Percentiles rank a stretch among this genome's conserved stretches.
Evolutionary conservation across 2,329 filamentous ascomycete genomes (phyloP).

Genomic region (Ophioceras dolichostomum): DNA sequence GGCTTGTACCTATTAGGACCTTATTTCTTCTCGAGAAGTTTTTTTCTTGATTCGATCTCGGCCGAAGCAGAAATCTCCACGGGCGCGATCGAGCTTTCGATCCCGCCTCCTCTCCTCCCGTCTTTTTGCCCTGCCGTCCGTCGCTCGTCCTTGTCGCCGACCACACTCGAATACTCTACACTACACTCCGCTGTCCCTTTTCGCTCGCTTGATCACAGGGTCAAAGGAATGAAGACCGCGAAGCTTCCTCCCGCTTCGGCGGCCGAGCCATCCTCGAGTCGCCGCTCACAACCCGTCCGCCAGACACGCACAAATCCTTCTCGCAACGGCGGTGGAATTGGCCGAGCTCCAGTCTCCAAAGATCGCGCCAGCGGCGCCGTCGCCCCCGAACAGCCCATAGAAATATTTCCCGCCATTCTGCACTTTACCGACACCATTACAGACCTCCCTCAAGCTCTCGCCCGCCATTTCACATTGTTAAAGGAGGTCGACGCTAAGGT

Average conservation of each 20-base stretch:
- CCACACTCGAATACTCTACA: too few relatives aligned
- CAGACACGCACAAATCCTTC: slow-evolving; percentile 40
- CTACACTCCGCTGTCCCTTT: too few relatives aligned
- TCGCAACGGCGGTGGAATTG: slow-evolving; percentile 33
- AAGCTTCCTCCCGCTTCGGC: slow-evolving; percentile 28
- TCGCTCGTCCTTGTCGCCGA: too few relatives aligned
- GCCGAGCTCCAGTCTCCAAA: slow-evolving; percentile 15
- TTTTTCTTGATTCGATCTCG: too few relatives aligned
- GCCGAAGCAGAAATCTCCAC: too few relatives aligned
- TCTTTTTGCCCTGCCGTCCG: too few relatives aligned
- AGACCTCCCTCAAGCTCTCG: slow-evolving; percentile 86
- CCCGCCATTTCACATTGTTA: slow-evolving; percentile 87
- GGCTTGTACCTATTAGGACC: too few relatives aligned
- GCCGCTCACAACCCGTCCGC: slow-evolving; percentile 11
- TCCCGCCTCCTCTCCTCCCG: too few relatives aligned
- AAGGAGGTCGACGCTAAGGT: slow-evolving; percentile 98
- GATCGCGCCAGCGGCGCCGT: slow-evolving; percentile 27
- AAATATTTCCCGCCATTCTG: slow-evolving; percentile 54
- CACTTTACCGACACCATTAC: slow-evolving; percentile 87
- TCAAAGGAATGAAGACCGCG: slow-evolving; percentile 46
- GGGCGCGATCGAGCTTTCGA: too few relatives aligned
- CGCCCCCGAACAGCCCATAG: slow-evolving; percentile 45
- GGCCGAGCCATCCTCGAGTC: slow-evolving; percentile 28
- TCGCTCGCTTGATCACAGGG: background rate
- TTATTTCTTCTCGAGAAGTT: too few relatives aligned